Base-by-base conservation (phyloP, 306 rosid genomes). In the Chamaecrista fasciculata region DNA sequence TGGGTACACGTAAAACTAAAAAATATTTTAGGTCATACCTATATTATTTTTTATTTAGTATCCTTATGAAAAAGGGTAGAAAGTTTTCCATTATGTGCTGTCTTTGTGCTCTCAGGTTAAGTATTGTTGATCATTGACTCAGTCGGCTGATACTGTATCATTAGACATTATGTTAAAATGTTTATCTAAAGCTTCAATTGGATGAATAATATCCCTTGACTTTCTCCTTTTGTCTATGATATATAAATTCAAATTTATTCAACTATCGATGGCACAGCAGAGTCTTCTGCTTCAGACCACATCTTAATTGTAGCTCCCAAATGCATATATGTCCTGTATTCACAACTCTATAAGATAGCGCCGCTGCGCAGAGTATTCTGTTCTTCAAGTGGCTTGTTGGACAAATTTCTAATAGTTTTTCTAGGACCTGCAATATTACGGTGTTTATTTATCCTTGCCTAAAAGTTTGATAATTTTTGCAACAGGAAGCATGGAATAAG, bases 401-500 rank as follows among this genome's bases (percentile, higher is more conserved):
- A 29, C 52, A 47, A 8, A 6, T 48, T 19, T 48, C 2, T 37
- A 15, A 51, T 52, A 50, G 42, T 51, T 33, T 72, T 73, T 11
- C 39, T 6, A 11, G 26, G 34, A n/a, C 52, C 11, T 18, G 44
- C 55, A 19, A 28, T 26, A 18, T 33, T 80, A 14, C 11, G 25
- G 20, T 59, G 34, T 60, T 33, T n/a, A n/a, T 58, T 69, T 14
- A 24, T 46, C 49, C 34, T 66, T 53, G 61, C 69, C 62, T 57
- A 20, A 69, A 75, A 61, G 14, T 44, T 46, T 59, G 74, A 73
- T 24, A 11, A 76, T 63, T 75, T 63, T 75, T 60, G 20, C 78
- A 47, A 75, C 86, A 95, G 97, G 96, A 91, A 80, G 86, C 99
- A 49, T 95, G 99, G 99, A 89, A 95, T 83, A 95, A 95, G 81